A percentile compares a stretch with the other conserved stretches of the same genome.
Evolutionary conservation across 345 rosid genomes (phyloP).

Genomic region (Gossypium rotundifolium): DNA sequence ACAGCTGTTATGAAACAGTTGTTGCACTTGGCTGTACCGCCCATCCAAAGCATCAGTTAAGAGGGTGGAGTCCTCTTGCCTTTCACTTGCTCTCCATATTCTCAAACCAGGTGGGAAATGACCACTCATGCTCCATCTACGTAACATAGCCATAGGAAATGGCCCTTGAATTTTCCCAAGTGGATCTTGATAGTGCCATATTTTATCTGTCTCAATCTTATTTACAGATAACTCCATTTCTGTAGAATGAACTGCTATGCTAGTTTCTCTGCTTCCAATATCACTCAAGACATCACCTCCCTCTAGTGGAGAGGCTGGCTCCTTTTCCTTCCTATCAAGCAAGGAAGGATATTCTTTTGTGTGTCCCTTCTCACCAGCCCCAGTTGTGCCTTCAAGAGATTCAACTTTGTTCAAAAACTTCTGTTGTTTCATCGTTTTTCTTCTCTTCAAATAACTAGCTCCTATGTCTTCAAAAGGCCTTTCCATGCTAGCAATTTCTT

Average conservation of each 20-base stretch:
- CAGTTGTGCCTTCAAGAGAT: conserved; percentile 30
- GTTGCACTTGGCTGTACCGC: conserved; percentile 24
- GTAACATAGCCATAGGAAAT: conserved; percentile 60
- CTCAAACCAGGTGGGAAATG: conserved; percentile 65
- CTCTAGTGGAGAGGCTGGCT: conserved; percentile 18
- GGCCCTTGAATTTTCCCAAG: conserved; percentile 80
- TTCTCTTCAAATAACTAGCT: conserved; percentile 43
- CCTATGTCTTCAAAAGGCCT: conserved; percentile 32
- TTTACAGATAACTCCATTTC: conserved; percentile 33
- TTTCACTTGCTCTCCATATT: conserved; percentile 69
- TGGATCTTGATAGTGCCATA: conserved; percentile 91
- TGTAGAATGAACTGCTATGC: conserved; percentile 28
- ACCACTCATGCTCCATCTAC: conserved; percentile 64
- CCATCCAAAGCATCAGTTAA: conserved; percentile 71
- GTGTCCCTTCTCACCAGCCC: conserved; percentile 84
- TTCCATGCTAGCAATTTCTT: conserved; percentile 33
- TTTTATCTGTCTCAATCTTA: conserved; percentile 42
- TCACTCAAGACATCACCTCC: conserved; percentile 31
- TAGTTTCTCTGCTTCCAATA: conserved; percentile 32
- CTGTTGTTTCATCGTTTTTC: conserved; percentile 36
- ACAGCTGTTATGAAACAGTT: conserved; percentile 12
- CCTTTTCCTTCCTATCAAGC: conserved; percentile 28
- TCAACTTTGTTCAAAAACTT: conserved; percentile 27
- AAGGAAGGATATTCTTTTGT: conserved; percentile 81
- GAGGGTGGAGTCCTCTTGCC: conserved; percentile 57